phyloP scores from a whole-genome alignment of 306 rosid genomes.

The Glycine tomentella region DNA sequence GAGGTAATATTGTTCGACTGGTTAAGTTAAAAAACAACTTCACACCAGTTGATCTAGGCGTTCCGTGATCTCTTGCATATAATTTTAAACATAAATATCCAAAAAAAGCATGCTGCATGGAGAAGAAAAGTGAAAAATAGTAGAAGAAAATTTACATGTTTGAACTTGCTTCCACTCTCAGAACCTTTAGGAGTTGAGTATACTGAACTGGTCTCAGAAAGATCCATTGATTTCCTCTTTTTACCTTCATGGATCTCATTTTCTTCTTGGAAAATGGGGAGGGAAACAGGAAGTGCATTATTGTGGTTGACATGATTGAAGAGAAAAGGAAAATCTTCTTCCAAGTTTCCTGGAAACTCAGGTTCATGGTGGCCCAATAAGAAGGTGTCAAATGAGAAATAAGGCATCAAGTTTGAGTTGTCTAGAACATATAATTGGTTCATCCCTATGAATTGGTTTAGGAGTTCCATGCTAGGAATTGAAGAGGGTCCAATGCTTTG shows the following conservation, averaged over 20 bases:
- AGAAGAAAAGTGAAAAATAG: neutral
- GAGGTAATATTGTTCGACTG: no score
- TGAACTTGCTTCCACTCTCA: slow-evolving; percentile 56
- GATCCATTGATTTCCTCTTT: slow-evolving; percentile 68
- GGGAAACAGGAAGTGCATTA: slow-evolving; percentile 44
- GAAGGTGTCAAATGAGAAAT: slow-evolving; percentile 52
- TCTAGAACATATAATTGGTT: slow-evolving; percentile 47
- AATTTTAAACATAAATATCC: neutral
- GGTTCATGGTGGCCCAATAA: slow-evolving; percentile 51
- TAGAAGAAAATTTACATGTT: slow-evolving; percentile 49
- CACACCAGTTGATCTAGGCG: no score
- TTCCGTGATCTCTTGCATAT: no score
- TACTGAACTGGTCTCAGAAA: slow-evolving; percentile 64
- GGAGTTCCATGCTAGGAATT: slow-evolving; percentile 62
- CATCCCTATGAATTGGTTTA: slow-evolving; percentile 57
- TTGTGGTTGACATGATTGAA: slow-evolving; percentile 38
- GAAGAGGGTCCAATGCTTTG: slow-evolving; percentile 48
- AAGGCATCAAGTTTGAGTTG: slow-evolving; percentile 60
- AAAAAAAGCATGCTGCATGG: neutral
- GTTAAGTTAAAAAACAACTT: no score
- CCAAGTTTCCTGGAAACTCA: slow-evolving; percentile 59
- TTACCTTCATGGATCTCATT: slow-evolving; percentile 53
- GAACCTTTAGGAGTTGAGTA: slow-evolving; percentile 68
- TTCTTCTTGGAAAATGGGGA: slow-evolving; percentile 40
- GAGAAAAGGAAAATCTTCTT: slow-evolving; percentile 52